These are phyloP conservation scores for Kregervanrija pseudodelftensis DNA, from an alignment of 805 yeast genomes.

Conservation along the genomic window DNA sequence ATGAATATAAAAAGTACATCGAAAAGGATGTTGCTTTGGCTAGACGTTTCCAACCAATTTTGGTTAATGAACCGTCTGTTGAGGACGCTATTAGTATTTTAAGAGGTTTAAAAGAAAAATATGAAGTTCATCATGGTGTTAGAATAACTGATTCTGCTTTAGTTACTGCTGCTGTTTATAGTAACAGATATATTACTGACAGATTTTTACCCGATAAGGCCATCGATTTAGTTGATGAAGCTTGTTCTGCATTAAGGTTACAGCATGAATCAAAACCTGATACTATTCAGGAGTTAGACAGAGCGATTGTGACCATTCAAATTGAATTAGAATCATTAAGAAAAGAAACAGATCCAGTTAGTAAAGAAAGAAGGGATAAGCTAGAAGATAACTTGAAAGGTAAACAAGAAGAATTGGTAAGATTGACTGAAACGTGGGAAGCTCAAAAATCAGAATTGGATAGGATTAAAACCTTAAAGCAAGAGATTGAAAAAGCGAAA, in stretches of 20 bases:
- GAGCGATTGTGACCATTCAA: slow-evolving; percentile 86
- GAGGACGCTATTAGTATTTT: slow-evolving; percentile 86
- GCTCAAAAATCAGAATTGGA: slow-evolving; percentile 72
- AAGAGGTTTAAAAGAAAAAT: slow-evolving; percentile 88
- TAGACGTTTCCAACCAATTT: slow-evolving; percentile 85
- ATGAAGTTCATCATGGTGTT: slow-evolving; percentile 97
- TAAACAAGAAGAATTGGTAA: slow-evolving; percentile 57
- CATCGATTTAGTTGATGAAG: slow-evolving; percentile 93
- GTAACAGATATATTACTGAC: slow-evolving; percentile 87
- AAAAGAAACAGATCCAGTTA: slow-evolving; percentile 84
- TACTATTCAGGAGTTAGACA: slow-evolving; percentile 80
- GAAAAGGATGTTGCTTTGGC: slow-evolving; percentile 96
- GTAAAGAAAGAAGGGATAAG: slow-evolving; percentile 69
- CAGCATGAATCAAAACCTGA: slow-evolving; percentile 98
- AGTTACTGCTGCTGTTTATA: slow-evolving; percentile 86
- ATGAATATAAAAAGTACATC: slow-evolving; percentile 85
- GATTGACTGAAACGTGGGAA: slow-evolving; percentile 83
- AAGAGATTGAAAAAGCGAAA: slow-evolving; percentile 76
- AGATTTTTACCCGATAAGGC: slow-evolving; percentile 94
- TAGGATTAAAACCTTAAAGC: slow-evolving; percentile 68
- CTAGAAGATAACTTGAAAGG: slow-evolving; percentile 58
- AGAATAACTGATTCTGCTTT: slow-evolving; percentile 87
- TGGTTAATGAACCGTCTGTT: slow-evolving; percentile 81
- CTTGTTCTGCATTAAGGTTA: slow-evolving; percentile 87
- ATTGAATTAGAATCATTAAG: slow-evolving; percentile 91